A percentile compares a stretch with the other conserved stretches of the same genome.
Evolutionary conservation across 164 flowering plant species (phyloP).

Genomic region (Brasenia schreberi): DNA sequence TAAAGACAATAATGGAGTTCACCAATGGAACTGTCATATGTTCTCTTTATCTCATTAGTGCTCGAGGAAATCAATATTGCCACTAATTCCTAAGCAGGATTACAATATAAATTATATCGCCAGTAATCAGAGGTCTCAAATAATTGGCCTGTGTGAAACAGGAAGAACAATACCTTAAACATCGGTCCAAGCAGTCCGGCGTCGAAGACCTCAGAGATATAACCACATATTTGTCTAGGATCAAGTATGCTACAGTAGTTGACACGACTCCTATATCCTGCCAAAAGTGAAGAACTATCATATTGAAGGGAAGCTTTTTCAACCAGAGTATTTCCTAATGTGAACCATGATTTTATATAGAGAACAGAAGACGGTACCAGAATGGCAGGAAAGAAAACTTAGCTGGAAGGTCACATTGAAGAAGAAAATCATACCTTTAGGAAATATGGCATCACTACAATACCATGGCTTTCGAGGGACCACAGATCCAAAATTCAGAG

Average conservation of each 20-base stretch:
- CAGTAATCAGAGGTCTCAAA: no score
- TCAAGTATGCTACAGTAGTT: conserved; percentile 37
- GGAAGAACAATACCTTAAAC: conserved; percentile 42
- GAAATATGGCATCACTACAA: conserved; percentile 45
- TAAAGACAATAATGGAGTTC: no score
- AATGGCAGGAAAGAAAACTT: background rate
- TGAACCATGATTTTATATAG: background rate
- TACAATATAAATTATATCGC: no score
- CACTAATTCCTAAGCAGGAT: no score
- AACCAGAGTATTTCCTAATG: background rate
- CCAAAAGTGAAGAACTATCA: conserved; percentile 1
- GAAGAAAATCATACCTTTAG: conserved; percentile 36
- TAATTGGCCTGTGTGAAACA: background rate
- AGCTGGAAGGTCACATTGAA: background rate
- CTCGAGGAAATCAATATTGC: no score
- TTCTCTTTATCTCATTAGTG: no score
- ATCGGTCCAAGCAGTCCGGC: conserved; percentile 71
- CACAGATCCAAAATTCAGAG: conserved; percentile 34
- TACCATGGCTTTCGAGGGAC: conserved; percentile 50
- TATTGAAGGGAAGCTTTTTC: background rate
- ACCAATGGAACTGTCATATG: no score
- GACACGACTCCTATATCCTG: conserved; percentile 69
- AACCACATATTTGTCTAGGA: conserved; percentile 34
- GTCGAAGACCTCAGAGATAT: conserved; percentile 68
- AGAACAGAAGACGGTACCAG: background rate